Percentiles rank a stretch among this genome's conserved stretches.
phyloP scores from a whole-genome alignment of 177 flowering plant genomes.

The Vitis hybrid region DNA sequence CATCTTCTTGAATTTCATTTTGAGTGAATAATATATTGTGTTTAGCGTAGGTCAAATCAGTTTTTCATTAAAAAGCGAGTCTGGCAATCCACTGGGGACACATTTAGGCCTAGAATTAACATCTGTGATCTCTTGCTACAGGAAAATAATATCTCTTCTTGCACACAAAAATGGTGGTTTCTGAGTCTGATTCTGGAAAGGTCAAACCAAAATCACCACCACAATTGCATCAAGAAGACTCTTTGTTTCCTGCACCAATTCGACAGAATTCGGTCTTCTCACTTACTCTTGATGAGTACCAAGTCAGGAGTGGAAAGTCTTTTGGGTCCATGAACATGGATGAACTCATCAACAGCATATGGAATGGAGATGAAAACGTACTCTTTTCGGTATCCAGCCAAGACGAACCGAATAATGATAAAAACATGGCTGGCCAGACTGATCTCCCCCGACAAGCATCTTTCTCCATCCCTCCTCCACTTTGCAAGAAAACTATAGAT shows the following conservation, averaged over 20 bases:
- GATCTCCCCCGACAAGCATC: slow-evolving; percentile 18
- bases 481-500: slow-evolving; percentile 37
- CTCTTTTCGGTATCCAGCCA: slow-evolving; percentile 3
- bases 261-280: slow-evolving; percentile 27
- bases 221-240: background rate
- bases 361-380: slow-evolving; percentile 30
- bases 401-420: background rate
- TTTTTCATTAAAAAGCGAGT: no score
- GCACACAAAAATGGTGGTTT: no score
- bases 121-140: no score
- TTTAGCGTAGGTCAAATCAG: no score
- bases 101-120: no score
- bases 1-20: no score
- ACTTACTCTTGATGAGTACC: slow-evolving; percentile 34
- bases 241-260: background rate
- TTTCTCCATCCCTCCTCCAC: slow-evolving; percentile 21
- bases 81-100: no score
- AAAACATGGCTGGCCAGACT: background rate
- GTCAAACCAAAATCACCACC: background rate
- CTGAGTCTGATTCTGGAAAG: no score
- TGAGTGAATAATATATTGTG: no score
- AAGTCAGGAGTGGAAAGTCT: slow-evolving; percentile 30
- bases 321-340: slow-evolving; percentile 49
- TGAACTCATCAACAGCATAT: slow-evolving; percentile 35
- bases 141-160: no score